Evolutionary conservation across 495 filamentous ascomycete species (phyloP).

Genomic region (Aspergillus sclerotiicarbonarius): DNA sequence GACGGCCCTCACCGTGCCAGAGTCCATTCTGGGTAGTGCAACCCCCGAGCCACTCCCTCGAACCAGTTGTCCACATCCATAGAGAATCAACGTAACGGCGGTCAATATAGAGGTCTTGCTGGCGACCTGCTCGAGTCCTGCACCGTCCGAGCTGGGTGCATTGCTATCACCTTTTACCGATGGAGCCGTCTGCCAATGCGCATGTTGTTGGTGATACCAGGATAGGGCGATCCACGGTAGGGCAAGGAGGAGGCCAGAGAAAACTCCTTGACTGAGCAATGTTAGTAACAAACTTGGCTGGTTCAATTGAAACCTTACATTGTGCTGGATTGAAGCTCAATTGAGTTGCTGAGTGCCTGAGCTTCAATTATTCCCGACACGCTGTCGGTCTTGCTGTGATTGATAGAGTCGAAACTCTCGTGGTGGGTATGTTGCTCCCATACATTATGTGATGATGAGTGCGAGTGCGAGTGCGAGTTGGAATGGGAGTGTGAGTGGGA

Average conservation of each 20-base stretch:
- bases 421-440: slow-evolving; percentile 1
- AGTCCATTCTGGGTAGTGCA: slow-evolving; percentile 21
- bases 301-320: slow-evolving; percentile 10
- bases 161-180: slow-evolving; percentile 4
- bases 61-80: slow-evolving; percentile 27
- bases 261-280: slow-evolving; percentile 29
- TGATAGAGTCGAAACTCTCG: background rate
- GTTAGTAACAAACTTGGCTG: slow-evolving; percentile 13
- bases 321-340: slow-evolving; percentile 6
- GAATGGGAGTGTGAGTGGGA: slow-evolving; percentile 18
- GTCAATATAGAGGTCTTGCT: slow-evolving; percentile 16
- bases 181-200: slow-evolving; percentile 16
- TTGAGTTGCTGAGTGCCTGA: slow-evolving; percentile 3
- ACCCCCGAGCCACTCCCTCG: slow-evolving; percentile 13
- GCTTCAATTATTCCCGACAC: slow-evolving; percentile 6
- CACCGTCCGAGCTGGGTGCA: slow-evolving; percentile 1
- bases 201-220: slow-evolving; percentile 38
- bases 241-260: slow-evolving; percentile 31
- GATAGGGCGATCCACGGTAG: slow-evolving; percentile 44
- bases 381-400: slow-evolving; percentile 16
- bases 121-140: slow-evolving; percentile 9
- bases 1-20: slow-evolving; percentile 14
- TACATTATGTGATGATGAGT: slow-evolving; percentile 22
- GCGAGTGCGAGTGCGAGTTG: slow-evolving; percentile 35
- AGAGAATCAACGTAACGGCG: slow-evolving; percentile 26